Evolutionary conservation across 1,284 basidiomycete genomes (phyloP), one percentile per base, ranked within the genome.

Genomic region (Ceratobasidium sp.): DNA sequence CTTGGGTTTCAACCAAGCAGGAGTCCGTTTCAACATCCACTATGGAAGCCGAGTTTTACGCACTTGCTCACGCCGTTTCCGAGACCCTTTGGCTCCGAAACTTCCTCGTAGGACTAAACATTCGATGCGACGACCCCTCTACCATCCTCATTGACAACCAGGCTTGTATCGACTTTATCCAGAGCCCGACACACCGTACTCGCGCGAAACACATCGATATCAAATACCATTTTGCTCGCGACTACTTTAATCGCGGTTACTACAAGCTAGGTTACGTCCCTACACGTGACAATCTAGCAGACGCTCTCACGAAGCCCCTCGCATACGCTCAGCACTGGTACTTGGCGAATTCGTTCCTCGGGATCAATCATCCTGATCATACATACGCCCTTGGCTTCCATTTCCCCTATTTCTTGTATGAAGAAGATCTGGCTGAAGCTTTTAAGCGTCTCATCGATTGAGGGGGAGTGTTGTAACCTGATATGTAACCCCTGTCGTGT

Each of bases 251-350:
- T 0, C 27, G 59, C 0, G 62, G 63, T 0, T 17, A 59, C 2
- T 50, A 81, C 27, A 2, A 22, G 1, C 31, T 80, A 1, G 4
- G 50, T 1, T 79, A 78, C 27, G 71, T 81, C 2, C 64, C 76
- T 7, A 78, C 78, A 29, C 22, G 15, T 15, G 66, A 76, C 1
- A 80, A 77, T 36, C 14, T 75, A 1, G 76, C 81, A 0, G 77
- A 80, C 27, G 62, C 78, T 7, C 75, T 81, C 41, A 81, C 80
- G 0, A 81, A 81, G 60, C 17, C 63, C 17, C 27, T 65, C 6
- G 45, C 51, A 73, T 2, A 48, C 41, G 9, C 63, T 11, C 47
- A 48, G 47, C 33, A 44, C 22, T 62, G 59, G 59, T 45, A 62
- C 22, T 41, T 62, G 6, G 59, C 59, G 5, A 62, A 62, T 41